These are phyloP conservation scores for Capillidium heterosporum DNA, from an alignment of 371 early-diverging fungal genomes.

Conservation along the genomic window DNA sequence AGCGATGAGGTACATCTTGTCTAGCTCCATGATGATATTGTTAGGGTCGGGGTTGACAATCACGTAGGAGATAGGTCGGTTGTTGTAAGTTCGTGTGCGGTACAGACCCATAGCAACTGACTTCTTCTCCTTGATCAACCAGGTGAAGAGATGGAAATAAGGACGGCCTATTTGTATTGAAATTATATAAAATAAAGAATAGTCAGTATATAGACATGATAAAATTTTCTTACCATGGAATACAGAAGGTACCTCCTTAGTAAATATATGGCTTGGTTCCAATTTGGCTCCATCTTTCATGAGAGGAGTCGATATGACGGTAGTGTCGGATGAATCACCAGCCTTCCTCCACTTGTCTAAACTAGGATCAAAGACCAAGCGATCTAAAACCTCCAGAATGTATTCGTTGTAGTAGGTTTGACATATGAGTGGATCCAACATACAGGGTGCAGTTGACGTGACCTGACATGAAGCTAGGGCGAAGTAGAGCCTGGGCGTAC, in stretches of 20 bases:
- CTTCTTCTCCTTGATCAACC: constrained; percentile 15
- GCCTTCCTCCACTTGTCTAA: constrained; percentile 12
- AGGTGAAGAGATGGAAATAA: constrained; percentile 18
- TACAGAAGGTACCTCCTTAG: constrained; percentile 15
- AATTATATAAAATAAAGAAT: constrained; percentile 1
- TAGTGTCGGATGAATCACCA: constrained; percentile 10
- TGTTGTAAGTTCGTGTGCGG: constrained; percentile 17
- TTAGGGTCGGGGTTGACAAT: constrained; percentile 23
- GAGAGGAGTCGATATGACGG: neutral
- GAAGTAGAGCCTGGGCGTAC: constrained; percentile 23
- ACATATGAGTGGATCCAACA: constrained; percentile 45
- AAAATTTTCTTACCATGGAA: neutral
- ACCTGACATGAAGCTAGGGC: constrained; percentile 42
- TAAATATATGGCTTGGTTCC: constrained; percentile 13
- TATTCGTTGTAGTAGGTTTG: constrained; percentile 14
- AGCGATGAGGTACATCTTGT: constrained; percentile 22
- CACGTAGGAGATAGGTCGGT: constrained; percentile 18
- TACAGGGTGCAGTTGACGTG: constrained; percentile 33
- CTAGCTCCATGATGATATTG: constrained; percentile 18
- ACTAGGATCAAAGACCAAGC: constrained; percentile 13
- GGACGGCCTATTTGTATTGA: constrained; percentile 10
- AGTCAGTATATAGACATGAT: neutral
- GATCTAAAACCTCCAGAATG: constrained; percentile 5
- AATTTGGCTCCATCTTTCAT: constrained; percentile 2
- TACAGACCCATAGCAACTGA: constrained; percentile 35